Base-by-base conservation (phyloP, 495 filamentous ascomycete species). In the Diplogelasinospora grovesii region DNA sequence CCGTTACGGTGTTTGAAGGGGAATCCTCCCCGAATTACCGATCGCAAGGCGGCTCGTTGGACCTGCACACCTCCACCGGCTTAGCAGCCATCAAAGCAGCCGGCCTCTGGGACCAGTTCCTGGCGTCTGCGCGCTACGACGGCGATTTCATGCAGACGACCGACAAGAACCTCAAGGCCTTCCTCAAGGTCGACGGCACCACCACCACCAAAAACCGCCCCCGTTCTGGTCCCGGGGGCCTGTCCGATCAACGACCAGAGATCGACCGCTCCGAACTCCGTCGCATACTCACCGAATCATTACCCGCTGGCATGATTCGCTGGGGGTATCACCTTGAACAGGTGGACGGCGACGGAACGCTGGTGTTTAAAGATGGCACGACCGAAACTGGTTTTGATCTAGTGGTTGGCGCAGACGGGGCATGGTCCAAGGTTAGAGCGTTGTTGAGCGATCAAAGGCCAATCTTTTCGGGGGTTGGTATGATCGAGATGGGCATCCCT, bases 21-120 rank as follows among this genome's bases (percentile, higher is more conserved):
- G 73, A 70, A 8, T 47, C 49, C 26, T 65, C 65, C 11, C 60
- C 62, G 30, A 56, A 53, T 41, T 60, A 57, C 22, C 61, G 56
- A 27, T 56, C 58, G 19, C 68, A 70, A 54, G 75, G 74, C 22
- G 75, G 76, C 30, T 71, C 64, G 0, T 63, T 81, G 8, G 78
- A 81, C 39, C 56, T 82, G 10, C 75, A 79, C 44, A 48, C 46
- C 4, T 50, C 54, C 1, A 69, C 67, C 15, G 78, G 77, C 9
- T 63, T 74, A 10, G 46, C 56, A 4, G 76, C 75, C 14, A 45
- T 82, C 31, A 56, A 68, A 30, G 57, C 61, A n/a, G 71, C 69
- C 19, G 66, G 68, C 19, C 60, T 82, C 22, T 67, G 57, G 28
- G 61, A 65, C 5, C 43, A 67, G 18, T 79, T 77, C 52, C 33